phyloP scores from a whole-genome alignment of 2,329 filamentous ascomycete species.

The Knoxdaviesia proteae region DNA sequence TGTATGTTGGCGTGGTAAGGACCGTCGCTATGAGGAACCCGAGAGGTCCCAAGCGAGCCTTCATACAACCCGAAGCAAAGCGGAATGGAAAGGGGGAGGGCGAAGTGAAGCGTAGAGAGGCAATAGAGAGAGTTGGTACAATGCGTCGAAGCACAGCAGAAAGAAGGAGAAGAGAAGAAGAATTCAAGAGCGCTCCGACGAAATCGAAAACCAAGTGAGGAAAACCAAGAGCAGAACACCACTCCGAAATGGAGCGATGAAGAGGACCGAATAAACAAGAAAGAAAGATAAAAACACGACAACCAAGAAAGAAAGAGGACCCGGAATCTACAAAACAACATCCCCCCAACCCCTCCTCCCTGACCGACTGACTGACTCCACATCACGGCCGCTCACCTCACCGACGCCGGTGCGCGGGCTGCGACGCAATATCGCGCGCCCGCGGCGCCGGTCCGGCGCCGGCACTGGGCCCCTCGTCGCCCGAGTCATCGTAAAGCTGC shows the following conservation, averaged over 20 bases:
- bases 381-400: too few species aligned
- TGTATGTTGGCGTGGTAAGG: too few species aligned
- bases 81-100: too few species aligned
- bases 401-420: too few species aligned
- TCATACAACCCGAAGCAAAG: too few species aligned
- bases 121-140: too few species aligned
- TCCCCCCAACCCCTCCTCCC: not conserved
- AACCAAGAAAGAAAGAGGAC: not conserved
- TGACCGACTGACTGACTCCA: not conserved
- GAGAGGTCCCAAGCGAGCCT: too few species aligned
- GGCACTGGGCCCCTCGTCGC: conserved; percentile 13
- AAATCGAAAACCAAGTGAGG: not conserved
- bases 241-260: not conserved
- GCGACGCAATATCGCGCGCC: conserved; percentile 9
- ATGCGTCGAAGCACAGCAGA: too few species aligned
- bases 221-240: not conserved
- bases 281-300: not conserved
- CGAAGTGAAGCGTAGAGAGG: too few species aligned
- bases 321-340: not conserved
- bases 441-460: conserved; percentile 14
- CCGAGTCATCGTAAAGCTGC: conserved; percentile 41
- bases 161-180: not conserved
- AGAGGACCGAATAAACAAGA: too few species aligned
- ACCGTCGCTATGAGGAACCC: too few species aligned
- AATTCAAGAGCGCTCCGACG: not conserved